Conservation (phyloP, 495 filamentous ascomycete species). For the Penicillium verhagenii region DNA sequence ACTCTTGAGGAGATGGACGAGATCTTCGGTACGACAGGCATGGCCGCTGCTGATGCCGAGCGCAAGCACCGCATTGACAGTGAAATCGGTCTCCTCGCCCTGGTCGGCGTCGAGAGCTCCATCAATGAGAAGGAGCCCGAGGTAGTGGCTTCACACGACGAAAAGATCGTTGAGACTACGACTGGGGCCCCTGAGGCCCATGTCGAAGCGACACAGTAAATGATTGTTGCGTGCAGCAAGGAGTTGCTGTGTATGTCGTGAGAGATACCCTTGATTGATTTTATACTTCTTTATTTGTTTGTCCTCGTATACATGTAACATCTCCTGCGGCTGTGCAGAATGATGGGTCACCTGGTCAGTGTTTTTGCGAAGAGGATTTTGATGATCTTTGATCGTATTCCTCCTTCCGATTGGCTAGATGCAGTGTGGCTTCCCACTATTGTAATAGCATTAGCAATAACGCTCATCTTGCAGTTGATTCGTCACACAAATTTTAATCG, state of each 20-base stretch:
- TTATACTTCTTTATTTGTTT: not conserved
- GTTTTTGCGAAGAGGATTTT: not conserved
- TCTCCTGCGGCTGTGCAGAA: not conserved
- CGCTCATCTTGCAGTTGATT: not conserved
- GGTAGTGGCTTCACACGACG: not conserved
- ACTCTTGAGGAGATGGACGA: constrained; percentile 58
- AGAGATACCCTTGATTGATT: not conserved
- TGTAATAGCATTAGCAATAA: not conserved
- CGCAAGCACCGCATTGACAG: constrained; percentile 35
- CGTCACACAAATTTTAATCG: not conserved
- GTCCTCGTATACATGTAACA: not conserved
- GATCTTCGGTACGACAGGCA: constrained; percentile 42
- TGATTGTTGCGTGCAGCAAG: not conserved
- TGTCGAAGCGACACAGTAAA: not conserved
- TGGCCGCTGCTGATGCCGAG: constrained; percentile 33
- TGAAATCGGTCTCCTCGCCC: constrained; percentile 32
- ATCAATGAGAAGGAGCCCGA: constrained; percentile 11
- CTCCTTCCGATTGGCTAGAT: not conserved
- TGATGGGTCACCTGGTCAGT: not conserved
- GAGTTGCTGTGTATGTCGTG: constrained; percentile 4
- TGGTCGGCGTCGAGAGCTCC: constrained; percentile 25
- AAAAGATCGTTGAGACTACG: constrained; percentile 7
- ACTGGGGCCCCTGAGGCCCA: not conserved
- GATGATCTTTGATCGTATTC: too few relatives aligned
- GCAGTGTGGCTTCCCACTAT: not conserved